Base-by-base conservation (phyloP, 2,329 filamentous ascomycete species). In the Exophiala calicioides region DNA sequence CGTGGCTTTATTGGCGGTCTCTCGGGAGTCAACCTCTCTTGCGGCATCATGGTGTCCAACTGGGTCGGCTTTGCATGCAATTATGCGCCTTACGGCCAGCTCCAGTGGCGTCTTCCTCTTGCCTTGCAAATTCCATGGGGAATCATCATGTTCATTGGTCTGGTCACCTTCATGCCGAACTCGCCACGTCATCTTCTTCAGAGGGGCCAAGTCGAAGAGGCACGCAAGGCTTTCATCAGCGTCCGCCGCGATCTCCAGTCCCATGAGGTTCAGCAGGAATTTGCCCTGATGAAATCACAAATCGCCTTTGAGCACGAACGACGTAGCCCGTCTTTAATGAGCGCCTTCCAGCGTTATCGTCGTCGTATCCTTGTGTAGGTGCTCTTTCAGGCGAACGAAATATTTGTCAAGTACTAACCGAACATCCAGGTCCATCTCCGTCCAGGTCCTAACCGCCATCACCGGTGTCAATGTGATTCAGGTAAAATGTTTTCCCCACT, bases 381-480 rank as follows among this genome's bases (percentile, higher is more conserved):
- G 3, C 12, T 32, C 15, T 24, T 23, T 18, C 15, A 7, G 5
- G 20, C 3, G 6, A 24, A 4, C 5, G 8, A 10, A 21, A 10
- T 9, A 12, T 5, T 32, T 24, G 3, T 10, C 10, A 24, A n/a
- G 16, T 16, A 10, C 27, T 39, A 39, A 46, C 8, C 26, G 36
- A 9, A 30, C 20, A 78, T 78, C 5, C 37, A 50, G 47, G 23
- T 79, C 69, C 64, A 85, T 81, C 36, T 82, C 82, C 18, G 75
- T 88, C 24, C 85, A 88, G 73, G 87, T 87, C 82, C 86, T 88
- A 82, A 85, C 88, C 68, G 84, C 88, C 69, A 56, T 79, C 79
- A 90, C 87, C 15, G 88, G 89, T 74, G 86, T 94, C 71, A 95
- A 95, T 79, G 94, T 91, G 72, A 88, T 93, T 76, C 93, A 90